phyloP scores from a whole-genome alignment of 2,329 filamentous ascomycete species.

The Talaromyces pinophilus region DNA sequence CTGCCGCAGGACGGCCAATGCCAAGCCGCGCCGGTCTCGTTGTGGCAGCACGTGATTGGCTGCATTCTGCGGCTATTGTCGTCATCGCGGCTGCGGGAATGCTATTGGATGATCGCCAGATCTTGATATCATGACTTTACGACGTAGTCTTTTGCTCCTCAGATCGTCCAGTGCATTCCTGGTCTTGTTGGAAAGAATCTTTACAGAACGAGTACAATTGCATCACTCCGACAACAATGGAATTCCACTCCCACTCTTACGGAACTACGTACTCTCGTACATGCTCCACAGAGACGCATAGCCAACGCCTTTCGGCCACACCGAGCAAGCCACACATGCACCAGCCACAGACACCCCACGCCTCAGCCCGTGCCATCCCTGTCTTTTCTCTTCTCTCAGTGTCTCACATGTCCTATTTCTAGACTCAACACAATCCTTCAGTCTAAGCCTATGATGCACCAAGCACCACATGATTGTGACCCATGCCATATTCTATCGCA shows the following conservation, averaged over 20 bases:
- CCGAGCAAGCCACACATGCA: background rate
- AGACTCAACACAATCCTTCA: background rate
- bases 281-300: background rate
- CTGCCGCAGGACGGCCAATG: background rate
- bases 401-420: background rate
- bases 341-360: background rate
- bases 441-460: background rate
- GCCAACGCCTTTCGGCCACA: background rate
- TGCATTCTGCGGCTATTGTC: background rate
- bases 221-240: background rate
- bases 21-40: background rate
- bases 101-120: conserved; percentile 7
- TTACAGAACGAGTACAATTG: background rate
- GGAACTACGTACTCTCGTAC: background rate
- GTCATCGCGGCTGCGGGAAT: background rate
- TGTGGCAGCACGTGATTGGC: conserved; percentile 14
- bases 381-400: background rate
- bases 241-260: background rate
- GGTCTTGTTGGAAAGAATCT: too few species aligned
- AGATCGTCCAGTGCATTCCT: background rate
- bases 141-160: background rate
- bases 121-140: conserved; percentile 15
- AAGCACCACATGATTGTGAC: background rate
- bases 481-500: background rate
- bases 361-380: background rate